phyloP scores from a whole-genome alignment of 129 eudicot genomes.

The Escallonia rubra region DNA sequence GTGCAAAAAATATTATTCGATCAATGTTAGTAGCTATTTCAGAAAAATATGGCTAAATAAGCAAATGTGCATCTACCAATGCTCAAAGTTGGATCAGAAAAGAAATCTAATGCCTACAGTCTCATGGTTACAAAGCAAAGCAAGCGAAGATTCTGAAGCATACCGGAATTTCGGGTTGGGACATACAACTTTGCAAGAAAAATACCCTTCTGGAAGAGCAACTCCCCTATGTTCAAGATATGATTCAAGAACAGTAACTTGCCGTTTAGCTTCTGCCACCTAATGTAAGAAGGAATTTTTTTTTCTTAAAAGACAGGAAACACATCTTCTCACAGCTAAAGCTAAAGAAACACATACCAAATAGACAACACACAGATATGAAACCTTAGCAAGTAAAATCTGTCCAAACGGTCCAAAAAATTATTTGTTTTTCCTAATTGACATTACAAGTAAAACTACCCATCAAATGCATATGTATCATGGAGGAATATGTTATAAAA shows the following conservation, averaged over 20 bases:
- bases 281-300: slow-evolving; percentile 8
- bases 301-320: no score
- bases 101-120: neutral
- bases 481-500: no score
- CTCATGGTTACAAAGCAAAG: neutral
- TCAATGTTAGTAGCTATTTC: no score
- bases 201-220: slow-evolving; percentile 67
- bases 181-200: slow-evolving; percentile 75
- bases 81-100: neutral
- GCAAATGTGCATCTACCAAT: neutral
- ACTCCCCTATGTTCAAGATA: slow-evolving; percentile 93
- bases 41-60: neutral
- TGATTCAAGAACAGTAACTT: slow-evolving; percentile 68
- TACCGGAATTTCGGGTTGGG: slow-evolving; percentile 82
- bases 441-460: no score
- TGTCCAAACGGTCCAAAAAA: no score
- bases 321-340: no score
- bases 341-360: no score
- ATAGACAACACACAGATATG: no score
- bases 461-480: no score
- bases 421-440: no score
- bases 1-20: no score
- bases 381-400: no score
- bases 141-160: slow-evolving; percentile 2
- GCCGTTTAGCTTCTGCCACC: slow-evolving; percentile 66